phyloP scores from a whole-genome alignment of 768 basidiomycete genomes.

The Russula vinacea region DNA sequence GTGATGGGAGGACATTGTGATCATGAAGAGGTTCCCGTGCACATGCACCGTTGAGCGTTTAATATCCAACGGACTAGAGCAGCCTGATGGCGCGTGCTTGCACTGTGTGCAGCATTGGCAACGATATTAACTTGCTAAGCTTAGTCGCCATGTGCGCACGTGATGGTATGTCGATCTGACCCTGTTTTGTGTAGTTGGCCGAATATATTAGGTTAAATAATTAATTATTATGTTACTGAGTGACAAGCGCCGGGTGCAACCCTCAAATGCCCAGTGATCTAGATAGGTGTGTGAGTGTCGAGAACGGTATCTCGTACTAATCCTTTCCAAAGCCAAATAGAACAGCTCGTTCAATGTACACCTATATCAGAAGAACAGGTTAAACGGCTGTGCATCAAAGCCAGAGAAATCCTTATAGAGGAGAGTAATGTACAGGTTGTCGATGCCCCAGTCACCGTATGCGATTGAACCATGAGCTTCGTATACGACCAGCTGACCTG shows the following conservation, averaged over 20 bases:
- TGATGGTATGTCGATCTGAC: conserved; percentile 6
- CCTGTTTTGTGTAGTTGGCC: conserved; percentile 10
- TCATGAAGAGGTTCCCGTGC: background rate
- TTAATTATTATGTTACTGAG: conserved; percentile 6
- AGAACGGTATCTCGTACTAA: background rate
- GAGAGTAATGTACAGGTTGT: conserved; percentile 97
- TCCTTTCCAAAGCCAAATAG: conserved; percentile 73
- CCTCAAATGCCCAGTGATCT: conserved; percentile 29
- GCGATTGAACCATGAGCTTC: conserved; percentile 34
- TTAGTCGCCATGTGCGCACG: background rate
- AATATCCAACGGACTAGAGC: conserved; percentile 2
- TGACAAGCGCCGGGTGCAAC: background rate
- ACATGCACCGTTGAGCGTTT: conserved; percentile 1
- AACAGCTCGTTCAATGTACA: conserved; percentile 88
- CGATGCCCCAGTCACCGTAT: conserved; percentile 91
- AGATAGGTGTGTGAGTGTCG: conserved; percentile 18
- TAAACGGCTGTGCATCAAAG: conserved; percentile 91
- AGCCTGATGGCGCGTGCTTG: background rate
- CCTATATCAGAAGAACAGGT: conserved; percentile 95
- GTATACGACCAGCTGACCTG: conserved; percentile 34
- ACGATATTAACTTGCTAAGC: conserved; percentile 6
- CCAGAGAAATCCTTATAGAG: conserved; percentile 93
- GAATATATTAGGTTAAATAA: no score
- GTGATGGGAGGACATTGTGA: conserved; percentile 7
- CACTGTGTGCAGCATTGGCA: conserved; percentile 6